phyloP scores from a whole-genome alignment of 108 stramenopile species.

The Pseudonitzschia pungens region DNA sequence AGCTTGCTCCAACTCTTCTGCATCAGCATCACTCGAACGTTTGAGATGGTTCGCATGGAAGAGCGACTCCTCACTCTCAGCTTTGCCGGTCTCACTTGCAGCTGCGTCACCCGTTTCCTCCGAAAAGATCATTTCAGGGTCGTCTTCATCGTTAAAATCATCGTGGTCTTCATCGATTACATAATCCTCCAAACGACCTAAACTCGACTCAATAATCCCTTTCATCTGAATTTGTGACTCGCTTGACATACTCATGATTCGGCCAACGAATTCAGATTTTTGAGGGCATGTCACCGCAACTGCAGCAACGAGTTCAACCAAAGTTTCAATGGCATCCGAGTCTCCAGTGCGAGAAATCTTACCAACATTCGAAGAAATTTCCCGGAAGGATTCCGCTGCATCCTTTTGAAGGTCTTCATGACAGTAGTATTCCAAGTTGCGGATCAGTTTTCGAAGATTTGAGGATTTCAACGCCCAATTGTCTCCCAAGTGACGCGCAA shows the following conservation, averaged over 20 bases:
- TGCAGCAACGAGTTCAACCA: slow-evolving; percentile 82
- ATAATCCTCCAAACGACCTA: slow-evolving; percentile 54
- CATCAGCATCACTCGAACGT: slow-evolving; percentile 30
- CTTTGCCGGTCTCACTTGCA: slow-evolving; percentile 16
- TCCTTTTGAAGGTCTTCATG: slow-evolving; percentile 75
- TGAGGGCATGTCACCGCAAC: slow-evolving; percentile 83
- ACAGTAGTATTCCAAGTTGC: slow-evolving; percentile 76
- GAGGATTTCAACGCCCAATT: slow-evolving; percentile 86
- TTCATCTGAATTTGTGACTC: slow-evolving; percentile 74
- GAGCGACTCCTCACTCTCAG: slow-evolving; percentile 22
- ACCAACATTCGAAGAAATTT: slow-evolving; percentile 30
- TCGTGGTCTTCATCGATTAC: slow-evolving; percentile 33
- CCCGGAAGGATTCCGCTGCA: slow-evolving; percentile 50
- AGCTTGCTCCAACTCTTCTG: slow-evolving; percentile 51
- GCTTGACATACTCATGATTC: slow-evolving; percentile 73
- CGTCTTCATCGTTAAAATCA: slow-evolving; percentile 41
- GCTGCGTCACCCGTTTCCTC: slow-evolving; percentile 13
- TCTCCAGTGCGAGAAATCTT: slow-evolving; percentile 55
- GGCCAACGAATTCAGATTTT: slow-evolving; percentile 59
- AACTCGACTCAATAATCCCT: slow-evolving; percentile 62
- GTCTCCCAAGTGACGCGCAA: slow-evolving; percentile 78
- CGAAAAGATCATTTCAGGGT: slow-evolving; percentile 49
- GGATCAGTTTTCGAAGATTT: slow-evolving; percentile 82
- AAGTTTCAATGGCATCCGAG: slow-evolving; percentile 44
- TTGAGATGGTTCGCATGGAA: slow-evolving; percentile 43